Evolutionary conservation across 148 eudicot species (phyloP).

Genomic region (Fagopyrum esculentum): DNA sequence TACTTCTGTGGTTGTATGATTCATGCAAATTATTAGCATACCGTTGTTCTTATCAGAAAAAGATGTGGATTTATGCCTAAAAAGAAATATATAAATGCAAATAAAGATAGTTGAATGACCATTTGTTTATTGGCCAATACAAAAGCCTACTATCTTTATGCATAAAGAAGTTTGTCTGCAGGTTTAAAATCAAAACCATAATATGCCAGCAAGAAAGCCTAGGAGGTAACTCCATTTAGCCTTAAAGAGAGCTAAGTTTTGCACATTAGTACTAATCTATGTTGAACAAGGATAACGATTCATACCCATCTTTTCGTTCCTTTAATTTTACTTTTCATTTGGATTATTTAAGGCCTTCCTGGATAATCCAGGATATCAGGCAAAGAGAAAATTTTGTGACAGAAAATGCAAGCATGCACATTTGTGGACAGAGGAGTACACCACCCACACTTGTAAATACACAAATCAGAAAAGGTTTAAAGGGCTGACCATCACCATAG

Average conservation of each 20-base stretch:
- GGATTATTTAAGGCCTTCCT: not conserved
- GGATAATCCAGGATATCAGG: not conserved
- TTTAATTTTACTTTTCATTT: not conserved
- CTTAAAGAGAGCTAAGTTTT: not conserved
- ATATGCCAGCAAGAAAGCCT: not conserved
- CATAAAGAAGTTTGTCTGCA: not conserved
- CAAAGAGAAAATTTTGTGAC: not conserved
- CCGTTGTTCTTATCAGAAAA: not conserved
- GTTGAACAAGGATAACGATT: not conserved
- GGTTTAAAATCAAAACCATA: not conserved
- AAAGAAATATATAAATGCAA: not conserved
- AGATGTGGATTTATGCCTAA: not conserved
- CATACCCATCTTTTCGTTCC: not conserved
- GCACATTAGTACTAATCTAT: not conserved
- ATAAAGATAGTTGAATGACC: not conserved
- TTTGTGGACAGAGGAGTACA: not conserved
- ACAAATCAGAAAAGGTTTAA: not conserved
- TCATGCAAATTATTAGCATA: not conserved
- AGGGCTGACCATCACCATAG: not conserved
- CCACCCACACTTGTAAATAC: not conserved
- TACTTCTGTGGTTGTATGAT: not conserved
- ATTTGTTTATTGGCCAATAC: not conserved
- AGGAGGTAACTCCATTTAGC: not conserved
- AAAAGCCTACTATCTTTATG: no score
- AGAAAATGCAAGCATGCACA: not conserved